Conservation (phyloP, 2,329 filamentous ascomycete genomes). For the Scedosporium apiospermum region DNA sequence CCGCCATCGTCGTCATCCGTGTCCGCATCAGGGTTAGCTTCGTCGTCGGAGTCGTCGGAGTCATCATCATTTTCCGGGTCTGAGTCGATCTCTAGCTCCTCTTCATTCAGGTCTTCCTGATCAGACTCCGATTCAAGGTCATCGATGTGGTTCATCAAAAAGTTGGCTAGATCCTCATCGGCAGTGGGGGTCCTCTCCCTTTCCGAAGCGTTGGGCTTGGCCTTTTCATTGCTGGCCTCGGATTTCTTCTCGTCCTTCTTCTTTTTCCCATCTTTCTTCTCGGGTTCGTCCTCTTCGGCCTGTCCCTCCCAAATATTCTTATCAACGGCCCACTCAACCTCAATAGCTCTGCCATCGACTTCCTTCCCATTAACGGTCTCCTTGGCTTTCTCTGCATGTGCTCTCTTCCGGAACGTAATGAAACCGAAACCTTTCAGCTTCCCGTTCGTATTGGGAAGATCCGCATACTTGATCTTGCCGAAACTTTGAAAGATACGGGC, state of each 20-base stretch:
- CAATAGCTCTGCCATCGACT: conserved; percentile 77
- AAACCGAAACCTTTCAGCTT: conserved; percentile 87
- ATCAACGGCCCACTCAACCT: conserved; percentile 95
- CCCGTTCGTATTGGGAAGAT: conserved; percentile 68
- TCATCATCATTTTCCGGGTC: conserved; percentile 43
- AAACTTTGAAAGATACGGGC: conserved; percentile 72
- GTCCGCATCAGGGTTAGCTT: conserved; percentile 32
- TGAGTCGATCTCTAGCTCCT: conserved; percentile 28
- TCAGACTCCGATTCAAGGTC: conserved; percentile 50
- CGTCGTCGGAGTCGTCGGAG: conserved; percentile 28
- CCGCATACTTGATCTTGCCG: conserved; percentile 83
- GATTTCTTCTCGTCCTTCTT: conserved; percentile 24
- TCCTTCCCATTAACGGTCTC: conserved; percentile 80
- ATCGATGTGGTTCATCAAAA: conserved; percentile 47
- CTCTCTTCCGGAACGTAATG: conserved; percentile 74
- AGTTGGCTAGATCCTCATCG: conserved; percentile 35
- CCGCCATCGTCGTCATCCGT: conserved; percentile 36
- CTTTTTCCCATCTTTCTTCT: conserved; percentile 18
- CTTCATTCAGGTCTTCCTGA: conserved; percentile 34
- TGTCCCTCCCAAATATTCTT: conserved; percentile 74
- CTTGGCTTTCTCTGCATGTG: conserved; percentile 86
- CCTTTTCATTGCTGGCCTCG: conserved; percentile 12
- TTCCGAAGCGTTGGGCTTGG: conserved; percentile 18
- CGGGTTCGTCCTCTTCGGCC: conserved; percentile 28
- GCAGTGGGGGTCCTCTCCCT: conserved; percentile 23